Conservation (phyloP, 352 stramenopile genomes). For the Blastocystis sp. region DNA sequence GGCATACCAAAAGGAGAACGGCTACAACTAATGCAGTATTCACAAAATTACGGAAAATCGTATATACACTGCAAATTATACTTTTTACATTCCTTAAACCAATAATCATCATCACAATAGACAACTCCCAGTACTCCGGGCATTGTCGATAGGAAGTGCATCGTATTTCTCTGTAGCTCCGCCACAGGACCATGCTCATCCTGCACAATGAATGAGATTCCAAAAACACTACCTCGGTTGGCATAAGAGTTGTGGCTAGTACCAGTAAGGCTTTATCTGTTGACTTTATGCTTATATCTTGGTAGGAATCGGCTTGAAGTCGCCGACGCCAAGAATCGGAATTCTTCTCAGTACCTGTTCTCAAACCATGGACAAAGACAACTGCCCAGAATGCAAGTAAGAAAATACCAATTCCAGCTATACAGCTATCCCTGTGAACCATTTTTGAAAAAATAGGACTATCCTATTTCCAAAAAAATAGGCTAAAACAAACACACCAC, state of each 20-base stretch:
- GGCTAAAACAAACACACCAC: neutral
- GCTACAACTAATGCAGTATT: neutral
- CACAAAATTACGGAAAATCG: neutral
- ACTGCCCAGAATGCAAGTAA: neutral
- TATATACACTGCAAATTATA: slow-evolving; percentile 44
- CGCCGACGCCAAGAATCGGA: neutral
- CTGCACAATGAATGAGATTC: neutral
- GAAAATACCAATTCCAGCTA: slow-evolving; percentile 22
- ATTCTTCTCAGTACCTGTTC: neutral
- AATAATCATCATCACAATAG: slow-evolving; percentile 41
- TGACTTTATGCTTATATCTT: neutral
- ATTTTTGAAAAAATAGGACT: neutral
- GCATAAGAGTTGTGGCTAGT: slow-evolving; percentile 3
- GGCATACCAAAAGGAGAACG: slow-evolving; percentile 46
- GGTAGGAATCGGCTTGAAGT: neutral
- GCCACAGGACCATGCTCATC: slow-evolving; percentile 18
- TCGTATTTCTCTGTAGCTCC: slow-evolving; percentile 47
- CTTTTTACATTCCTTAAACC: slow-evolving; percentile 56
- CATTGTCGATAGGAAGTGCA: slow-evolving; percentile 60
- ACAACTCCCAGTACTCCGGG: slow-evolving; percentile 9
- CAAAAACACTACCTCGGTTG: neutral
- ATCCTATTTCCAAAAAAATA: neutral
- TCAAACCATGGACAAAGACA: neutral
- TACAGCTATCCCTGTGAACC: slow-evolving; percentile 3
- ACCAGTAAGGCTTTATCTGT: neutral